These are phyloP conservation scores for Fusarium ambrosium DNA, from an alignment of 2,329 filamentous ascomycete genomes.

Conservation along the genomic window DNA sequence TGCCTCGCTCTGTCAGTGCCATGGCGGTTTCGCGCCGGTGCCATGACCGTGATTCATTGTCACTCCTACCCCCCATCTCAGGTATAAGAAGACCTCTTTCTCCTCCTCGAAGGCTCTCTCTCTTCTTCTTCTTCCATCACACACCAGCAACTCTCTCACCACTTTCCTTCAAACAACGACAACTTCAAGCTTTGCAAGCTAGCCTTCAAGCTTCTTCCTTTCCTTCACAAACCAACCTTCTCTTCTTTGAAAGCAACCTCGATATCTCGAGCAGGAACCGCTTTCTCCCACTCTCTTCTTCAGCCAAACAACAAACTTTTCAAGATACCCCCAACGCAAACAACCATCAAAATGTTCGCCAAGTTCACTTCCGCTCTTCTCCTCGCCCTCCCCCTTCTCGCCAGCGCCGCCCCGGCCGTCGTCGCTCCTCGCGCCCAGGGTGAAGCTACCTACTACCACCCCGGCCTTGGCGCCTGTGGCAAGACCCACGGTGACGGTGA, in stretches of 20 bases:
- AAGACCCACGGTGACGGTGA: conserved; percentile 66
- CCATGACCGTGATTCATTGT: conserved; percentile 26
- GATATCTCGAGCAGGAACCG: not conserved
- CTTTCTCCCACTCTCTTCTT: not conserved
- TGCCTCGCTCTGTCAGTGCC: not conserved
- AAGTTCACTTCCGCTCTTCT: conserved; percentile 33
- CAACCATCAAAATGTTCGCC: conserved; percentile 40
- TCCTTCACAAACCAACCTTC: not conserved
- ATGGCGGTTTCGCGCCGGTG: conserved; percentile 1
- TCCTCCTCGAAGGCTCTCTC: not conserved
- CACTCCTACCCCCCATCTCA: conserved; percentile 2
- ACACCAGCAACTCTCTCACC: not conserved
- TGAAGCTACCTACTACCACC: conserved; percentile 68
- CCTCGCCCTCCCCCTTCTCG: conserved; percentile 35
- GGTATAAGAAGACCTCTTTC: conserved; percentile 26
- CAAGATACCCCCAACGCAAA: not conserved
- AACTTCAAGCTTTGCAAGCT: conserved; percentile 18
- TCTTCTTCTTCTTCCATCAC: conserved; percentile 17
- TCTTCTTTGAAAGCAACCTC: not conserved
- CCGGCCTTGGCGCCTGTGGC: conserved; percentile 78
- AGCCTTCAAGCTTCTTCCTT: conserved; percentile 17
- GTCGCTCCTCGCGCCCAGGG: conserved; percentile 24
- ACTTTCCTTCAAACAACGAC: conserved; percentile 9
- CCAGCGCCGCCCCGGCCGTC: conserved; percentile 28
- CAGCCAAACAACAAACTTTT: not conserved